These are phyloP conservation scores for Penicillium herquei DNA, from an alignment of 495 filamentous ascomycete species.

Conservation along the genomic window DNA sequence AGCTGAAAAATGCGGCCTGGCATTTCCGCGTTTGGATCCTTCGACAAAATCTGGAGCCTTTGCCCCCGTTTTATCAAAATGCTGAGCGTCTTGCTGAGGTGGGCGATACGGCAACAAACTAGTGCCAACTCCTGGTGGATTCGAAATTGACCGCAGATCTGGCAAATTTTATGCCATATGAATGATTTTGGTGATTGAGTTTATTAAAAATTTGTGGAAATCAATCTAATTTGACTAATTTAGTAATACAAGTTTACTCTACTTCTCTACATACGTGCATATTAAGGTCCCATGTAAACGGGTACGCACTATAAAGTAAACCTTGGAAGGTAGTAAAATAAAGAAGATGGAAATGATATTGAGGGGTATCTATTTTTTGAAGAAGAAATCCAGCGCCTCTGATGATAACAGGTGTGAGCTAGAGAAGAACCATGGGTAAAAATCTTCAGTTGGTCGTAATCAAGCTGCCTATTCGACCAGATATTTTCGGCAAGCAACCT, in stretches of 20 bases:
- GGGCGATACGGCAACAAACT: conserved; percentile 8
- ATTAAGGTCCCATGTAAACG: no score
- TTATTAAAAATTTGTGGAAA: no score
- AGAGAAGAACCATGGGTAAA: not conserved
- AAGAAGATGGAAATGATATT: no score
- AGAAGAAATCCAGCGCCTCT: not conserved
- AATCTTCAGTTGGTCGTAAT: conserved; percentile 2
- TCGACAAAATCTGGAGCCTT: conserved; percentile 43
- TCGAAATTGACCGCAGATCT: no score
- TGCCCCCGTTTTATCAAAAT: conserved; percentile 45
- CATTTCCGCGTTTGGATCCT: conserved; percentile 54
- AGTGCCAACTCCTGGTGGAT: not conserved
- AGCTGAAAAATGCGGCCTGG: conserved; percentile 46
- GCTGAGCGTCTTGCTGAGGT: conserved; percentile 39
- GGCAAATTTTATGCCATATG: no score
- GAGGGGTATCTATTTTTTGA: no score
- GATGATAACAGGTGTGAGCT: not conserved
- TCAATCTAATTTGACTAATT: no score
- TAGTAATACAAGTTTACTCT: no score
- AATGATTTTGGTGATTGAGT: no score
- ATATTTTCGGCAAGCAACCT: conserved; percentile 54
- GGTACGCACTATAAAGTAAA: no score
- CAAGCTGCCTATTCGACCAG: conserved; percentile 33
- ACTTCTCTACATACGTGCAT: no score
- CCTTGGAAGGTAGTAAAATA: no score